These are phyloP conservation scores for Fusarium begoniae DNA, from an alignment of 2,329 filamentous ascomycete species.

Conservation along the genomic window DNA sequence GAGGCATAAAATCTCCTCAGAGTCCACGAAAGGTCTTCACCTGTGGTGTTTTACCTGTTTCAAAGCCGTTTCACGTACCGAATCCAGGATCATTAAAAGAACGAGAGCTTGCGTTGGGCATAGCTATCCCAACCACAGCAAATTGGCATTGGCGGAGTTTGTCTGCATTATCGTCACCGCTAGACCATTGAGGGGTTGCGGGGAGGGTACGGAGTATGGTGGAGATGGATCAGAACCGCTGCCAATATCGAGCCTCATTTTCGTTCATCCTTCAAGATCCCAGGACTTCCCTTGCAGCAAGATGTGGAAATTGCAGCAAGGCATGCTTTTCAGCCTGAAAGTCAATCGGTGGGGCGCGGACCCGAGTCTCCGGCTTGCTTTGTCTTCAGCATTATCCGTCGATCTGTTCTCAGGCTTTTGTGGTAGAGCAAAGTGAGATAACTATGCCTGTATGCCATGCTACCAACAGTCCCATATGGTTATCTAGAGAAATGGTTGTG, in stretches of 20 bases:
- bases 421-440: conserved; percentile 5
- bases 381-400: conserved; percentile 11
- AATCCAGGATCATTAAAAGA: neutral
- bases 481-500: conserved; percentile 2
- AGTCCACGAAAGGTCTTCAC: conserved; percentile 4
- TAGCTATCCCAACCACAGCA: neutral
- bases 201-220: conserved; percentile 1
- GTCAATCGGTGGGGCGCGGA: conserved; percentile 24
- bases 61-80: conserved; percentile 7
- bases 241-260: conserved; percentile 26
- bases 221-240: conserved; percentile 1
- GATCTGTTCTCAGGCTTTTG: neutral
- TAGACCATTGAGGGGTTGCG: conserved; percentile 10
- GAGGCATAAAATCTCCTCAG: conserved; percentile 5
- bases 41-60: conserved; percentile 7
- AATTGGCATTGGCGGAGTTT: neutral
- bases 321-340: conserved; percentile 29
- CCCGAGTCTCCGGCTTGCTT: conserved; percentile 21
- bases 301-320: conserved; percentile 15
- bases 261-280: conserved; percentile 22
- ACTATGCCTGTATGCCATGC: neutral
- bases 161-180: neutral
- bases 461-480: neutral
- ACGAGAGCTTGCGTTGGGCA: neutral
- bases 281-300: conserved; percentile 34